phyloP scores from a whole-genome alignment of 768 basidiomycete genomes.

The Tremella mesenterica region DNA sequence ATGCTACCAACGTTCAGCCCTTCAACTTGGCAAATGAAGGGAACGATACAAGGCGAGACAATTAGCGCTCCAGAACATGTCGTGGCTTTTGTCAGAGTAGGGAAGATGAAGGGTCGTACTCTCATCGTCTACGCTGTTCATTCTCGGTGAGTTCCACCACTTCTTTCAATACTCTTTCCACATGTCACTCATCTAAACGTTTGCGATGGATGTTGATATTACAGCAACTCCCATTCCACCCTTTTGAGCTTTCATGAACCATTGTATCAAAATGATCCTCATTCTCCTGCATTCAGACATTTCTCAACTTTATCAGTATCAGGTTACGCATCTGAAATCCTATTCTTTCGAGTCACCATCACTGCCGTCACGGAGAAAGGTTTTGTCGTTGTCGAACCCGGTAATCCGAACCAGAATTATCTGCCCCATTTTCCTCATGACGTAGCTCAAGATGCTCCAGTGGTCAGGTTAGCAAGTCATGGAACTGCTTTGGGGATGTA shows the following conservation, averaged over 20 bases:
- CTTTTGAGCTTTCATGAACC: slow-evolving; percentile 30
- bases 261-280: slow-evolving; percentile 1
- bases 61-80: slow-evolving; percentile 19
- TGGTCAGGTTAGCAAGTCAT: slow-evolving; percentile 18
- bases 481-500: slow-evolving; percentile 31
- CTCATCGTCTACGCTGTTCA: slow-evolving; percentile 17
- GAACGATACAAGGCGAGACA: slow-evolving; percentile 8
- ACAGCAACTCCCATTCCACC: slow-evolving; percentile 28
- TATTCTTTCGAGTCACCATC: slow-evolving; percentile 35
- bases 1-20: slow-evolving; percentile 33
- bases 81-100: slow-evolving; percentile 25
- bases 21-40: slow-evolving; percentile 22
- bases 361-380: slow-evolving; percentile 28
- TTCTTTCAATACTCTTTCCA: neutral
- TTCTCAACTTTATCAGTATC: slow-evolving; percentile 26
- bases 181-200: slow-evolving; percentile 23
- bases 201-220: slow-evolving; percentile 3
- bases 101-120: slow-evolving; percentile 27
- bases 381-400: slow-evolving; percentile 38
- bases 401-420: slow-evolving; percentile 25
- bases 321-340: slow-evolving; percentile 30
- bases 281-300: slow-evolving; percentile 16
- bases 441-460: slow-evolving; percentile 7
- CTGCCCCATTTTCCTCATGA: slow-evolving; percentile 25
- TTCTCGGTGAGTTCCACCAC: neutral